A percentile compares a stretch with the other conserved stretches of the same genome.
phyloP scores from a whole-genome alignment of 306 rosid genomes.

The Bauhinia variegata region DNA sequence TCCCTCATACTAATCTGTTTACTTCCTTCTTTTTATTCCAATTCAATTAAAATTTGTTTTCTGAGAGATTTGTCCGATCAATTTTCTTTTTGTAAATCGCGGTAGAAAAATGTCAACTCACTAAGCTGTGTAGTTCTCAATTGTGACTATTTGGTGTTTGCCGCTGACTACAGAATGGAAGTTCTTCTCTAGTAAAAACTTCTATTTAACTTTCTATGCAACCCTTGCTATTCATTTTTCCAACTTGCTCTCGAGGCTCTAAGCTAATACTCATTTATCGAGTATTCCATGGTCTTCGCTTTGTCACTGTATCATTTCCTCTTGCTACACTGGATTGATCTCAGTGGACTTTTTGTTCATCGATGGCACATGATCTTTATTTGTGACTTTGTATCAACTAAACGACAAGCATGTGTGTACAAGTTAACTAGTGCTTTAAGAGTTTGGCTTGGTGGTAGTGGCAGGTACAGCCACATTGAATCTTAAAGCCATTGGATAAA shows the following conservation, averaged over 20 bases:
- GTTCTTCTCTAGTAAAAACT: not conserved
- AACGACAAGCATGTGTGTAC: constrained; percentile 13
- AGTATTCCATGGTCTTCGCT: not conserved
- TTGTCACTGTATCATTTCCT: not conserved
- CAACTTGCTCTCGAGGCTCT: not conserved
- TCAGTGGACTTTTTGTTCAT: constrained; percentile 7
- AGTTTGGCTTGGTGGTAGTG: constrained; percentile 17
- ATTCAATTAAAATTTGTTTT: not conserved
- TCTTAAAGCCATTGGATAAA: not conserved
- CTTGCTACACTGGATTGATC: constrained; percentile 22
- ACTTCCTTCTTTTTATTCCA: not conserved
- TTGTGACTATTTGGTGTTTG: not conserved
- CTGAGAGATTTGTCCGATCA: constrained; percentile 11
- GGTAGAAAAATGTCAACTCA: not conserved
- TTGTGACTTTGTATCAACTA: constrained; percentile 24
- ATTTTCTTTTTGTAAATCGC: not conserved
- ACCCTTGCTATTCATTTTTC: not conserved
- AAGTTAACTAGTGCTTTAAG: constrained; percentile 23
- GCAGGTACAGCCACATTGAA: not conserved
- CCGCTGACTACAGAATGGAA: not conserved
- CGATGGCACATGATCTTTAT: constrained; percentile 23
- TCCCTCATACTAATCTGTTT: not conserved
- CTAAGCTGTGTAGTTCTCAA: constrained; percentile 5
- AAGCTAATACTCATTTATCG: too few species aligned
- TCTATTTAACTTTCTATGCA: not conserved